These are phyloP conservation scores for Colletotrichum higginsianum DNA, from an alignment of 2,329 filamentous ascomycete genomes.

Conservation along the genomic window DNA sequence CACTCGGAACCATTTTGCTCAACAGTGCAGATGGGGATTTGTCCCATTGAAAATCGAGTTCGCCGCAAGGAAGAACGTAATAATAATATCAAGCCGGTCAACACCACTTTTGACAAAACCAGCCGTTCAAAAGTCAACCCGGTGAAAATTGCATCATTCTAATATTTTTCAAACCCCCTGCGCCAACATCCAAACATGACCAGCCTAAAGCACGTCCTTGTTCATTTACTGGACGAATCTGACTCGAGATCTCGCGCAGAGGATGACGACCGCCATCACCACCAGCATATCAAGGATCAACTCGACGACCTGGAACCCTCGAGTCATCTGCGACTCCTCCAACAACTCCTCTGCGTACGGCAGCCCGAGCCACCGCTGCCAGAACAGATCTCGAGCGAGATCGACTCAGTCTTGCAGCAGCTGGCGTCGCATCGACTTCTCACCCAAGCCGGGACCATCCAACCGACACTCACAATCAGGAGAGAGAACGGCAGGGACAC, in stretches of 20 bases:
- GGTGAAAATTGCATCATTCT: no score
- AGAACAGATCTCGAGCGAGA: conserved; percentile 31
- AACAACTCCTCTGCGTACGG: conserved; percentile 49
- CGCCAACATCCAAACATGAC: neutral
- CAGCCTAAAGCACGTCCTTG: neutral
- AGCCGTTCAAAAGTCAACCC: neutral
- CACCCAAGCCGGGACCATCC: conserved; percentile 15
- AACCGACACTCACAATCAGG: neutral
- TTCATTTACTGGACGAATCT: conserved; percentile 21
- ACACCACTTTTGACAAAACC: no score
- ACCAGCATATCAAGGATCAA: conserved; percentile 31
- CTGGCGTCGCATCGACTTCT: conserved; percentile 30
- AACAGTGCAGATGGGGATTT: neutral
- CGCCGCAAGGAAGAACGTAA: neutral
- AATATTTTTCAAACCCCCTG: neutral
- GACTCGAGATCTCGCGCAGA: neutral
- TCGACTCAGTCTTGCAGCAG: conserved; percentile 42
- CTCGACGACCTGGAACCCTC: conserved; percentile 31
- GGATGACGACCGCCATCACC: conserved; percentile 7
- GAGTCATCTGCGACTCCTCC: conserved; percentile 38
- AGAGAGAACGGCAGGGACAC: neutral
- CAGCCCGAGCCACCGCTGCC: conserved; percentile 44
- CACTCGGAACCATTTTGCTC: conserved; percentile 22
- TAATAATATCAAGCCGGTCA: neutral
- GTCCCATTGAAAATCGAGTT: neutral